Evolutionary conservation across 2,329 filamentous ascomycete genomes (phyloP), one percentile per base, ranked within the genome.

Genomic region (Diplodia seriata): DNA sequence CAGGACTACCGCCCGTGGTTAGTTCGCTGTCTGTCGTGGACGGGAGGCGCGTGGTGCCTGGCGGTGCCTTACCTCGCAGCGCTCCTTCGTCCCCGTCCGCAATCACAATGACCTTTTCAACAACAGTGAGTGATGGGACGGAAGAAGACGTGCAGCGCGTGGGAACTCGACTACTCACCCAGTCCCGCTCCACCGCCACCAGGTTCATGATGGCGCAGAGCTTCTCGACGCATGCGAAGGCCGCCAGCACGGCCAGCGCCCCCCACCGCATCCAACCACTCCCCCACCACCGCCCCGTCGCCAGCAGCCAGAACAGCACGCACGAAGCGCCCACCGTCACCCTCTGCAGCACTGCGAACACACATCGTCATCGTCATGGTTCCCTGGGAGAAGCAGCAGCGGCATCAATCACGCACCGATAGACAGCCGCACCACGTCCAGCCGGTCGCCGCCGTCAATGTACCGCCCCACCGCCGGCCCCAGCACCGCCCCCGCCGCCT

Each of bases 111-210:
- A 87, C 84, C 73, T 76, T n/a, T n/a, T n/a, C n/a, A n/a, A n/a
- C n/a, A n/a, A n/a, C n/a, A n/a, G n/a, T 26, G 26, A 26, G 26
- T 4, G 26, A 26, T 26, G 26, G 26, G 3, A 4, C 26, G 26
- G 26, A 26, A 26, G 26, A 26, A 26, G 26, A 26, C 26, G 26
- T 4, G 26, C 3, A 26, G 26, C 26, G 26, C 26, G 12, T 11
- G 31, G 9, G n/a, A n/a, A n/a, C n/a, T n/a, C n/a, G n/a, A n/a
- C n/a, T n/a, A 55, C 63, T 1, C 70, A 81, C 78, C 90, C 90
- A 92, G 72, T 93, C 91, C 72, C 88, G 82, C 75, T 93, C 91
- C 0, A 93, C 84, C 0, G 90, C 82, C 0, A 93, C 85, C 0
- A 86, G 82, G 74, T 92, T 93, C 75, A 87, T 83, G 6, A 89